Evolutionary conservation across 331 rosid species (phyloP).

Genomic region (Quercus phellos): DNA sequence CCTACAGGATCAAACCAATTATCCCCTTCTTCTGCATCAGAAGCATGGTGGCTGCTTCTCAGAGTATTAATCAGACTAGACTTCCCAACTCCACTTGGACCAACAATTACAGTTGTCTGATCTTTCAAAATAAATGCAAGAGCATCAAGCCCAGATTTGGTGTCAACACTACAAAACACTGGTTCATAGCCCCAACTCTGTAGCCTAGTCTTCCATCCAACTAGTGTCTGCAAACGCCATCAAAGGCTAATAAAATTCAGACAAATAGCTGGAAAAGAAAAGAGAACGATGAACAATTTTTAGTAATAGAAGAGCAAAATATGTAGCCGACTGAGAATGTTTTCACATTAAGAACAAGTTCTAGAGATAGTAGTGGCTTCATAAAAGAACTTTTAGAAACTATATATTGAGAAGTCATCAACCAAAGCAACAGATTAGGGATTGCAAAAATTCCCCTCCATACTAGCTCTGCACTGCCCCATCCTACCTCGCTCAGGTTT

Average conservation of each 20-base stretch:
- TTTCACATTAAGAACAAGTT: background rate
- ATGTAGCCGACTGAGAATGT: background rate
- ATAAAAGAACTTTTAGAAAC: background rate
- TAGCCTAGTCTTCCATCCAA: constrained; percentile 67
- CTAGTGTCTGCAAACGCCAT: constrained; percentile 46
- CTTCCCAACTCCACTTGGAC: constrained; percentile 98
- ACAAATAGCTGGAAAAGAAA: background rate
- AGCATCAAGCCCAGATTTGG: constrained; percentile 60
- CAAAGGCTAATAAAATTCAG: background rate
- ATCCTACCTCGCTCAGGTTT: no score
- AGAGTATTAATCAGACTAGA: constrained; percentile 91
- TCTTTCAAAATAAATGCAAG: constrained; percentile 71
- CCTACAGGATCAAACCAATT: constrained; percentile 83
- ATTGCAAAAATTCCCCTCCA: no score
- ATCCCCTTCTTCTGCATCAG: constrained; percentile 40
- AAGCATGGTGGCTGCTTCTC: constrained; percentile 43
- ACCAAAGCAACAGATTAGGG: background rate
- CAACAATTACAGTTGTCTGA: constrained; percentile 81
- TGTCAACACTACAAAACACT: constrained; percentile 75
- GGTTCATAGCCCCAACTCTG: constrained; percentile 88
- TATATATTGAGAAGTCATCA: background rate
- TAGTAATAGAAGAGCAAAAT: background rate
- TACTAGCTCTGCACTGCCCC: no score
- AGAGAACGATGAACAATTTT: constrained; percentile 2
- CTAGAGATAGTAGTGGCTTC: background rate